Conservation (phyloP, 2,329 filamentous ascomycete species). For the Ophiostoma himal-ulmi region DNA sequence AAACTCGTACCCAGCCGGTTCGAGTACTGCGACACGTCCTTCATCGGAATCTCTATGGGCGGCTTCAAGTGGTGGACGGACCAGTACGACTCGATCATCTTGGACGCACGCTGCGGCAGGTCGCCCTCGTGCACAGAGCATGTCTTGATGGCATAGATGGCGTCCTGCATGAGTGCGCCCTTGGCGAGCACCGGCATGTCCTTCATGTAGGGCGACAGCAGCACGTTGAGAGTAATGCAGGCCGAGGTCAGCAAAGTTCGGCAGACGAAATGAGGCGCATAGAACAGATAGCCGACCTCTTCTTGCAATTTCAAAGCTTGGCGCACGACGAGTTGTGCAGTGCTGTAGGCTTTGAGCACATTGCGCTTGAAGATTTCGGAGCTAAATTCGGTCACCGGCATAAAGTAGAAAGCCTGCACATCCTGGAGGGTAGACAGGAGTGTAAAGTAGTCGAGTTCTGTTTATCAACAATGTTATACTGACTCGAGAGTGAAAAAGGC, state of each 20-base stretch:
- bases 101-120: slow-evolving; percentile 41
- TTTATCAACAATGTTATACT: background rate
- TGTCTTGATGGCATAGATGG: slow-evolving; percentile 35
- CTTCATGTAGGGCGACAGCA: slow-evolving; percentile 41
- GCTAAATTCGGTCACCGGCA: slow-evolving; percentile 38
- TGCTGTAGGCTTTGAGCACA: slow-evolving; percentile 44
- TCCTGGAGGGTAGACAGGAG: slow-evolving; percentile 47
- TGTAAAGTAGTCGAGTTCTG: slow-evolving; percentile 46
- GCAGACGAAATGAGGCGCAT: slow-evolving; percentile 47
- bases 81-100: slow-evolving; percentile 48
- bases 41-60: slow-evolving; percentile 34
- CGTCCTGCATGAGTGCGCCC: slow-evolving; percentile 33
- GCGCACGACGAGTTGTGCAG: slow-evolving; percentile 42
- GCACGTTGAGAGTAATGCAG: slow-evolving; percentile 42
- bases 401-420: slow-evolving; percentile 49
- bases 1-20: slow-evolving; percentile 46
- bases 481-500: slow-evolving; percentile 7
- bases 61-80: slow-evolving; percentile 37
- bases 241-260: slow-evolving; percentile 43
- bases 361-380: slow-evolving; percentile 40
- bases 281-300: slow-evolving; percentile 37
- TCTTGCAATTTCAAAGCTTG: slow-evolving; percentile 41
- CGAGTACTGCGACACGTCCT: slow-evolving; percentile 39
- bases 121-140: slow-evolving; percentile 47
- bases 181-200: slow-evolving; percentile 30